These are phyloP conservation scores for Candida oleophila DNA, from an alignment of 805 yeast species.

Conservation along the genomic window DNA sequence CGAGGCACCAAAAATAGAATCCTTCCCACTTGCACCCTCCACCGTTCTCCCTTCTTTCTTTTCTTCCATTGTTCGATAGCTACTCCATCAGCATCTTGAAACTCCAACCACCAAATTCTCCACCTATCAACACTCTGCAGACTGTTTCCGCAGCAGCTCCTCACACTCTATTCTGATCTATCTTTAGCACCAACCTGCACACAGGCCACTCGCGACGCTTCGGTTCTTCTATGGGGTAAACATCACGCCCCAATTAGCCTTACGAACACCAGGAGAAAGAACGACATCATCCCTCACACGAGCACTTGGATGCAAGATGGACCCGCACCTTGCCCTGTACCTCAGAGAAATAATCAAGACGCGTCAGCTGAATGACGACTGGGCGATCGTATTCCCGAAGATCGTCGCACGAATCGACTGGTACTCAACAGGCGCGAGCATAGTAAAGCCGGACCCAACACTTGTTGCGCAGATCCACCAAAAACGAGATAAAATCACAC, in stretches of 20 bases:
- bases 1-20: no score
- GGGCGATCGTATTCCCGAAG: slow-evolving; percentile 6
- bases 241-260: slow-evolving; percentile 10
- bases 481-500: background rate
- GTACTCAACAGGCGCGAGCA: background rate
- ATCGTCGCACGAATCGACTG: slow-evolving; percentile 8
- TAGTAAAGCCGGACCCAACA: background rate
- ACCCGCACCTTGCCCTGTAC: background rate
- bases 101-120: no score
- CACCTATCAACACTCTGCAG: background rate
- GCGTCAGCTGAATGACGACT: slow-evolving; percentile 3
- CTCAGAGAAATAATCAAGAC: background rate
- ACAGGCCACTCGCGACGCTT: background rate
- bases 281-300: no score
- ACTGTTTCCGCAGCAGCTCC: no score
- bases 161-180: no score
- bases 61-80: no score
- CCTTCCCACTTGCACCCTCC: no score
- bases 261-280: slow-evolving; percentile 6
- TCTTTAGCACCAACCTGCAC: background rate
- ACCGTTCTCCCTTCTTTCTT: no score
- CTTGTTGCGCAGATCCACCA: background rate
- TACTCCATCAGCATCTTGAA: no score
- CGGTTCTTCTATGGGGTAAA: background rate
- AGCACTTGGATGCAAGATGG: slow-evolving; percentile 3